Evolutionary conservation across 306 rosid genomes (phyloP), one percentile per base, ranked within the genome.

Genomic region (Castanospermum australe): DNA sequence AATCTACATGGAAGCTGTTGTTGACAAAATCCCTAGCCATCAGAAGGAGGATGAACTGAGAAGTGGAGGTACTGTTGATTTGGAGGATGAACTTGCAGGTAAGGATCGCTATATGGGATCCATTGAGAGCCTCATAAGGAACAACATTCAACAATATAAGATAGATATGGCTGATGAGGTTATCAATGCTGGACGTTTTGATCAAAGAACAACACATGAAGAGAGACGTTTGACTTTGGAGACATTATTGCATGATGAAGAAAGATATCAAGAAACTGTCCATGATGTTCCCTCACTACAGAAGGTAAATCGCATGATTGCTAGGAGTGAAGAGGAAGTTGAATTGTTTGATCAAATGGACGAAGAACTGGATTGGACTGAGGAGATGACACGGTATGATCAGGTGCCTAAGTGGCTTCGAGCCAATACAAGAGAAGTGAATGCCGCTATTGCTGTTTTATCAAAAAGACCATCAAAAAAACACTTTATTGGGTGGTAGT

Each of bases 161-260:
- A 95, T 95, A 79, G 97, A 95, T 87, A 95, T 95, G 99, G 99
- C 99, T 65, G 99, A 95, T 79, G 99, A 95, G 92, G 97, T 95
- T 59, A 95, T 95, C 77, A 95, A 95, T 87, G 97, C 99, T 61
- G 99, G 99, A 77, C 99, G 99, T 76, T 95, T 95, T 88, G 99
- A 95, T 86, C 99, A 95, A 79, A 86, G 99, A 82, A 95, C 99
- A 65, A 92, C 99, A 20, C 99, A 95, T 81, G 99, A 92, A 85
- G 99, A 95, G 83, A 91, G 99, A 52, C 98, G 97, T 67, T 65
- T 91, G 88, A 95, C 99, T 71, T 67, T 95, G 55, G 99, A 95
- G 89, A 95, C 99, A 51, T 88, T 95, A 72, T 84, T 95, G 76
- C 99, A 95, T 77, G 99, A 95, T 44, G 99, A 95, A 55, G 99